Conservation (phyloP, 306 rosid species). For the Cercis canadensis region DNA sequence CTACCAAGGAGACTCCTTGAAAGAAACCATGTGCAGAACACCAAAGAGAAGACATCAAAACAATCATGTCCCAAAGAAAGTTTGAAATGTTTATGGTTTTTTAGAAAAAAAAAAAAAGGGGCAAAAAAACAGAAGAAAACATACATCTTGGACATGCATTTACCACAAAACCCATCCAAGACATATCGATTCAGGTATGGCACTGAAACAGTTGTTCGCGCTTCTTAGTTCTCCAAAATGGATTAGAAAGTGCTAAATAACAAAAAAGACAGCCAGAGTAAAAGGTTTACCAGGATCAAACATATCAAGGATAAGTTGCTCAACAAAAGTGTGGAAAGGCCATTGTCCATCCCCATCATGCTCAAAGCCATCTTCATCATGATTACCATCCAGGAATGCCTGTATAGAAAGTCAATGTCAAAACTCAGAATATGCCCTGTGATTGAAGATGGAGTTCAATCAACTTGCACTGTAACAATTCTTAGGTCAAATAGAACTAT, state of each 20-base stretch:
- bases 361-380: conserved; percentile 73
- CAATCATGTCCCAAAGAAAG: too few relatives aligned
- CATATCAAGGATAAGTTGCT: conserved; percentile 90
- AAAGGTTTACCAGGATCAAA: conserved; percentile 83
- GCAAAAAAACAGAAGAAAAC: too few relatives aligned
- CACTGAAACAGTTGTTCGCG: too few relatives aligned
- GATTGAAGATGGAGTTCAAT: conserved; percentile 28
- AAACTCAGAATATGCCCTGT: conserved; percentile 28
- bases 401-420: conserved; percentile 43
- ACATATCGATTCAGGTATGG: too few relatives aligned
- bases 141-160: too few relatives aligned
- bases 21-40: too few relatives aligned
- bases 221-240: conserved; percentile 1
- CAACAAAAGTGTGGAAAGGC: conserved; percentile 88
- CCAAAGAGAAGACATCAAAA: too few relatives aligned
- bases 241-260: too few relatives aligned
- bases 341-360: conserved; percentile 81
- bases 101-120: too few relatives aligned
- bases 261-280: background rate
- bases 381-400: conserved; percentile 53
- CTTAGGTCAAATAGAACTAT: conserved; percentile 16
- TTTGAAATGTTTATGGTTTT: too few relatives aligned
- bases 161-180: too few relatives aligned
- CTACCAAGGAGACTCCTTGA: too few relatives aligned
- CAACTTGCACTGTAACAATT: conserved; percentile 1